Conservation (phyloP, 768 basidiomycete genomes). For the Kondoa malvinella region DNA sequence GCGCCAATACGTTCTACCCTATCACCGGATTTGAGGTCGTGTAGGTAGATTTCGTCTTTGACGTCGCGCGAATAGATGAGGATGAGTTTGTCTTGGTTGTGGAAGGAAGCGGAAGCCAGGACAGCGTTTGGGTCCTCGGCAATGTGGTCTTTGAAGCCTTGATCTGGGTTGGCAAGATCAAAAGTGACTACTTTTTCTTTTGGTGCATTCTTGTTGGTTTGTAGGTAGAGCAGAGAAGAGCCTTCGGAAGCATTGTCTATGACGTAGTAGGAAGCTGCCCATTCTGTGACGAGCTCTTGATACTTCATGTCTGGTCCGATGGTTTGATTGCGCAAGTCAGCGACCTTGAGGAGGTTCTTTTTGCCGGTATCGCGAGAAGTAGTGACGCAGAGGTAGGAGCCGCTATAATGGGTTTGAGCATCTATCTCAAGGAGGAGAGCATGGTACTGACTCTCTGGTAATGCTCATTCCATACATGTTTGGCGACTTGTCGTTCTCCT, state of each 20-base stretch:
- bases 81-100: constrained; percentile 45
- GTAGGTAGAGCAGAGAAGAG: constrained; percentile 21
- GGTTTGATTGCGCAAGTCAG: constrained; percentile 31
- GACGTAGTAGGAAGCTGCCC: constrained; percentile 41
- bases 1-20: constrained; percentile 43
- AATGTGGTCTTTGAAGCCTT: constrained; percentile 44
- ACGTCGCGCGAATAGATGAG: constrained; percentile 59
- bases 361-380: constrained; percentile 21
- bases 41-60: constrained; percentile 61
- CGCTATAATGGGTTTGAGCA: constrained; percentile 13
- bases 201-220: constrained; percentile 20
- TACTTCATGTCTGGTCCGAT: constrained; percentile 53
- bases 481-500: constrained; percentile 27
- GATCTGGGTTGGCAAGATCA: constrained; percentile 20
- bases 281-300: constrained; percentile 54
- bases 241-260: constrained; percentile 21
- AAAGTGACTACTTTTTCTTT: constrained; percentile 24
- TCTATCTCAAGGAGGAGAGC: neutral
- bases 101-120: constrained; percentile 39
- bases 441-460: neutral
- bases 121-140: constrained; percentile 50
- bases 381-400: constrained; percentile 20
- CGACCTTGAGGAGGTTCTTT: constrained; percentile 41
- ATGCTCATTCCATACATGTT: neutral
- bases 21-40: constrained; percentile 41